Base-by-base conservation (phyloP, 2,329 filamentous ascomycete genomes). In the Tolypocladium ovalisporum region DNA sequence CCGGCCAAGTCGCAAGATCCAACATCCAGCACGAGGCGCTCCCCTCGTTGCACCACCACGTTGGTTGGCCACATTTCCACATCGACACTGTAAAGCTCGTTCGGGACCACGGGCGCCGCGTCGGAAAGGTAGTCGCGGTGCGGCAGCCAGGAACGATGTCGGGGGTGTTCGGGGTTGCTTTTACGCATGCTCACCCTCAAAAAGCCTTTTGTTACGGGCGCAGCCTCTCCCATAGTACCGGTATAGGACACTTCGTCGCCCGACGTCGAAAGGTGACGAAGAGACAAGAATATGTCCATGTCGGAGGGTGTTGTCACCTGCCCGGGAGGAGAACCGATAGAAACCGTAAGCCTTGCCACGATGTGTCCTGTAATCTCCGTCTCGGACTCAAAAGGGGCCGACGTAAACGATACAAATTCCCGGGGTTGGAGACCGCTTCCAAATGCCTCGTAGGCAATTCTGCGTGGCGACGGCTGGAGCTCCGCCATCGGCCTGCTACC, bases 351-450 rank as follows among this genome's bases (percentile, higher is more conserved):
- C 61, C 83, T 85, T 0, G 84, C 84, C 0, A 82, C 74, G 34
- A 88, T 73, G 64, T 89, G 84, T 0, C 87, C 87, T 0, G 87
- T 89, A 56, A 90, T 81, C 64, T 89, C 87, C 0, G 80, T 86
- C 63, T 89, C 84, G 8, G 73, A 59, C n/a, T 78, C 75, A 58
- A 89, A 87, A 0, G 53, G 36, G 19, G 36, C 34, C 5, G 53
- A 37, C 12, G 36, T 54, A n/a, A 54, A 54, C 12, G 29, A 39
- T 3, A 29, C 36, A 19, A 17, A n/a, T 5, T 13, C 10, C 4
- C 37, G 1, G 3, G 53, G 7, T 4, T 39, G 24, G 7, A 7
- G 4, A 6, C 17, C 7, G 2, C 17, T 19, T 17, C 36, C 15
- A 37, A 54, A 39, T 6, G 53, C 13, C 4, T 42, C 39, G 67